Conservation (phyloP, 352 stramenopile species). For the Phytopythium mirpurense region DNA sequence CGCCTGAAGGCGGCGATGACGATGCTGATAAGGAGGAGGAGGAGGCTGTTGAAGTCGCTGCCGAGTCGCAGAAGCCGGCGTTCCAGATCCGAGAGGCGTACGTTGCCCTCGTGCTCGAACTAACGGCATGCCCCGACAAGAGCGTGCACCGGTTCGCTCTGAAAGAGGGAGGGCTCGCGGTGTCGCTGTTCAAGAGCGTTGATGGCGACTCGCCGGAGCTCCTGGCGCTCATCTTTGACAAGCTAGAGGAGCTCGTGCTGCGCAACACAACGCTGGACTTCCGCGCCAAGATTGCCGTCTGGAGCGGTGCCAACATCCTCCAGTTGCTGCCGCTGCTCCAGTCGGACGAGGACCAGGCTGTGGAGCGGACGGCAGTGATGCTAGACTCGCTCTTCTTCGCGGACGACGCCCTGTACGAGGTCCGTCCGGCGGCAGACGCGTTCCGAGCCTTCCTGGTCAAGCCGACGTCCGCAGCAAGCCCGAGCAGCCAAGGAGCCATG, state of each 20-base stretch:
- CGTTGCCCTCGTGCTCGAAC: constrained; percentile 51
- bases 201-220: constrained; percentile 63
- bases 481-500: constrained; percentile 12
- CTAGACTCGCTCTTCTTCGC: constrained; percentile 61
- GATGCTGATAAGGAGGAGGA: constrained; percentile 9
- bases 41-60: constrained; percentile 6
- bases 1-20: neutral
- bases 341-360: constrained; percentile 41
- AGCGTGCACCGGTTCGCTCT: constrained; percentile 77
- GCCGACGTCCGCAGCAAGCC: constrained; percentile 8
- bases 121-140: constrained; percentile 58
- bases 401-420: constrained; percentile 42
- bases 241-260: constrained; percentile 47
- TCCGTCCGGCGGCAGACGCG: constrained; percentile 30
- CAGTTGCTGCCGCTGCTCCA: constrained; percentile 69
- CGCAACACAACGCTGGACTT: constrained; percentile 40
- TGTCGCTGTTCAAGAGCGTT: constrained; percentile 73
- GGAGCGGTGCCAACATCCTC: constrained; percentile 55
- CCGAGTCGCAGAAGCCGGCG: constrained; percentile 15
- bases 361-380: constrained; percentile 28
- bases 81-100: constrained; percentile 72
- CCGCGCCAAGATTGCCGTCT: constrained; percentile 56
- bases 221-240: constrained; percentile 37
- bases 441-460: constrained; percentile 45
- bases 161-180: constrained; percentile 60